A percentile compares a stretch with the other conserved stretches of the same genome.
Conservation (phyloP, 306 rosid genomes). For the Sicyos baderoa region DNA sequence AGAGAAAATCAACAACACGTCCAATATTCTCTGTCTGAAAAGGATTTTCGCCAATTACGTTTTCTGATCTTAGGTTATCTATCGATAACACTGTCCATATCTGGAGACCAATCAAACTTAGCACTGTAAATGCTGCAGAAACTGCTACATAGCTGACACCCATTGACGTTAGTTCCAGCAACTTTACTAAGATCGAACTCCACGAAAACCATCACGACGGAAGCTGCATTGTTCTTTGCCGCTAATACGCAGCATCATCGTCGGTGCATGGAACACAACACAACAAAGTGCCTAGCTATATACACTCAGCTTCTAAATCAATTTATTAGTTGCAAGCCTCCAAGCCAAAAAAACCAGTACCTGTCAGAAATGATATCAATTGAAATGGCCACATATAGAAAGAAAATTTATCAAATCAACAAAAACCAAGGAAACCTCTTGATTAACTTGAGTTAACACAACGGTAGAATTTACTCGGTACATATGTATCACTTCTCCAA, state of each 20-base stretch:
- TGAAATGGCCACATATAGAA: neutral
- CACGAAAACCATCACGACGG: slow-evolving; percentile 48
- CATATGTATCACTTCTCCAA: no score
- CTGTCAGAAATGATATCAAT: slow-evolving; percentile 11
- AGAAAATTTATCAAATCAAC: slow-evolving; percentile 1
- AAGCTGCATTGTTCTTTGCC: slow-evolving; percentile 34
- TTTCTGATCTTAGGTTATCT: slow-evolving; percentile 48
- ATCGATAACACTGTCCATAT: slow-evolving; percentile 59
- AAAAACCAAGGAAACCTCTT: neutral
- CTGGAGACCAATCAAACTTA: slow-evolving; percentile 70
- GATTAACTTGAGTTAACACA: neutral
- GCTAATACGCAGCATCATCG: slow-evolving; percentile 15
- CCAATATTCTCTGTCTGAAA: slow-evolving; percentile 39
- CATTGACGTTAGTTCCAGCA: slow-evolving; percentile 45
- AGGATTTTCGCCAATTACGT: slow-evolving; percentile 44
- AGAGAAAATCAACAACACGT: slow-evolving; percentile 47
- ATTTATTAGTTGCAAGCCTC: slow-evolving; percentile 11
- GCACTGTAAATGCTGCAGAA: slow-evolving; percentile 50
- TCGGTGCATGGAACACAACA: neutral
- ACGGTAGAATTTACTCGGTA: neutral
- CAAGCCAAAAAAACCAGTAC: neutral
- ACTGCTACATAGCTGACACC: slow-evolving; percentile 54
- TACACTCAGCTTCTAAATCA: slow-evolving; percentile 9
- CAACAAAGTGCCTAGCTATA: neutral
- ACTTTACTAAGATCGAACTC: slow-evolving; percentile 38